Conservation (phyloP, 768 basidiomycete species). For the Termitomyces sp. region DNA sequence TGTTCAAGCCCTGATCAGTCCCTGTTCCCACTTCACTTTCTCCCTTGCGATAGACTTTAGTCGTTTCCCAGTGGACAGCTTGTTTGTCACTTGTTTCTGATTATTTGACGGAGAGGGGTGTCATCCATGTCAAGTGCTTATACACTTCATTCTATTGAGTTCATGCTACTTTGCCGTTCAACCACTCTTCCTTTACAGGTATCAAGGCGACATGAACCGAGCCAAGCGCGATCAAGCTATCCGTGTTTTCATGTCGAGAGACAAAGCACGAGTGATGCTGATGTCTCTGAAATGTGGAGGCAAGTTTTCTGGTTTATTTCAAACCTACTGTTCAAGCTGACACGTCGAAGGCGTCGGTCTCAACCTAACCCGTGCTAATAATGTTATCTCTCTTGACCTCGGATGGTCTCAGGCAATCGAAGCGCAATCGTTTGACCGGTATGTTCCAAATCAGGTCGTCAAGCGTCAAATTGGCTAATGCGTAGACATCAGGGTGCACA, state of each 20-base stretch:
- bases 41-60: conserved; percentile 37
- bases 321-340: background rate
- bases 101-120: conserved; percentile 48
- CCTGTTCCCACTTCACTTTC: background rate
- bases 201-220: conserved; percentile 57
- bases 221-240: conserved; percentile 49
- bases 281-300: conserved; percentile 65
- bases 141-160: background rate
- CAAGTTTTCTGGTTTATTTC: conserved; percentile 10
- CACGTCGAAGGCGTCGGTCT: conserved; percentile 36
- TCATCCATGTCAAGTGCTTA: conserved; percentile 51
- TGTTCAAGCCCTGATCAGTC: conserved; percentile 1
- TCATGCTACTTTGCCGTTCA: background rate
- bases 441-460: background rate
- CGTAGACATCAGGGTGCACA: conserved; percentile 31
- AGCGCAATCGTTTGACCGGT: conserved; percentile 53
- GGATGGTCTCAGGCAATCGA: conserved; percentile 65
- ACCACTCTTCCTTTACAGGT: conserved; percentile 27
- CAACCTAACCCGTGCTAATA: conserved; percentile 59
- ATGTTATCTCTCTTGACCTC: conserved; percentile 59
- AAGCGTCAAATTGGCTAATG: conserved; percentile 6
- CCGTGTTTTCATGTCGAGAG: conserved; percentile 54
- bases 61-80: conserved; percentile 69
- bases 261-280: conserved; percentile 54
- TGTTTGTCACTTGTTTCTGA: conserved; percentile 60